Base-by-base conservation (phyloP, 2,329 filamentous ascomycete species). In the Colletotrichum tamarilloi region DNA sequence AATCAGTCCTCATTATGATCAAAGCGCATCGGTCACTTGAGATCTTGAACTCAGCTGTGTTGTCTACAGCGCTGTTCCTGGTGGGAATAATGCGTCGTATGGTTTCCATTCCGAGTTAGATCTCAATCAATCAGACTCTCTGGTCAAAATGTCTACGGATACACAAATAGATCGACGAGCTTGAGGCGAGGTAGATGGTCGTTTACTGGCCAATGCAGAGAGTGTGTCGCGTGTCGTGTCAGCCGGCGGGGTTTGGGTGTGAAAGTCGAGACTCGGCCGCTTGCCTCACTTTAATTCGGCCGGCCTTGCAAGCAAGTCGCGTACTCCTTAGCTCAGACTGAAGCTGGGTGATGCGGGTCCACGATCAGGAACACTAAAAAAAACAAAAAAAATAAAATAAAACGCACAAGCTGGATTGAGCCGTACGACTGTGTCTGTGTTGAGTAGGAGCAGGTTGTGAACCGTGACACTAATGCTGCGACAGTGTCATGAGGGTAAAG, bases 171-270 rank as follows among this genome's bases (percentile, higher is more conserved):
- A 49, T 28, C 4, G 32, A 19, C 22, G 56, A 60, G 56, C 28
- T 67, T 49, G 57, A 64, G 65, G 35, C 69, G 32, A 55, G n/a
- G 26, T 59, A 65, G 68, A 42, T 56, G 66, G 60, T 30, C 66
- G 35, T 22, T 35, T 35, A 28, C 49, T 73, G 70, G 56, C 62
- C 67, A 57, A 67, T 73, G 60, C 60, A 30, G 35, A 53, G 22
- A 32, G 32, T 57, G 16, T 58, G 35, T 67, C 30, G 30, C 30
- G 30, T 32, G 8, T 32, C 64, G 63, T 56, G 30, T 35, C 16
- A 24, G 38, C 5, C 12, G 59, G 28, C 35, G 38, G 52, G 42
- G 8, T 67, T 35, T 14, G 11, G 30, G 24, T 30, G 11, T 38
- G 62, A 52, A 24, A 55, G 19, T 53, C 46, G 46, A 70, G 55